Base-by-base conservation (phyloP, 495 filamentous ascomycete species). In the Podospora pseudopauciseta region DNA sequence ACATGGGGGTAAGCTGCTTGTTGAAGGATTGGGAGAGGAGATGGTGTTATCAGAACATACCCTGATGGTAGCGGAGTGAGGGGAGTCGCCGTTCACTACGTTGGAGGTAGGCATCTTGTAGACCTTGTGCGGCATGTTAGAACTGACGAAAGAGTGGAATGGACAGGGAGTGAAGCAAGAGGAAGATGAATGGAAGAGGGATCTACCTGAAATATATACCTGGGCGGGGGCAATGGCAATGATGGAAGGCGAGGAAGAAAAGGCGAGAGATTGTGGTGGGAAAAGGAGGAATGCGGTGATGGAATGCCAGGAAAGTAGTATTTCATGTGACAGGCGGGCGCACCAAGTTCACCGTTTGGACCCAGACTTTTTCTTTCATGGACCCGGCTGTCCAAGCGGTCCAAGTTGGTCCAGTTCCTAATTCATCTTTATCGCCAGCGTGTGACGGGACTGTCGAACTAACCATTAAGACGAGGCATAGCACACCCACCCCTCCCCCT, bases 11-110 rank as follows among this genome's bases (percentile, higher is more conserved):
- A 72, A 23, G 23, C 23, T 23, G 69, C 18, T 39, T n/a, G 18
- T 60, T 15, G 20, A 18, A 28, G 32, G 23, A 23, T 23, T 23
- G 23, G 23, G 23, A 23, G 23, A 23, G 1, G 23, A 23, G 23
- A 23, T 23, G 23, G 23, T 23, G 23, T 23, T 23, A 23, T 23
- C 23, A 23, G 4, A 23, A 65, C 75, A 7, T 72, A 78, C 76
- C 11, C 76, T 67, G 39, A 78, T 32, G 28, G 73, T 70, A 30
- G 63, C 71, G 15, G 68, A 77, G 56, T 72, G 70, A 26, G 74
- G 65, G 57, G 71, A 70, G 54, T 76, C 74, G 49, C 76, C 76
- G 60, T 78, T 76, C 68, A 72, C 71, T 49, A 71, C 70, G 34
- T 49, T 16, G 16, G 64, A 34, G 9, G 63, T 65, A 53, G 71